Evolutionary conservation across 2,329 filamentous ascomycete species (phyloP), one percentile per base, ranked within the genome.

Genomic region (Ophiostoma novo-ulmi): DNA sequence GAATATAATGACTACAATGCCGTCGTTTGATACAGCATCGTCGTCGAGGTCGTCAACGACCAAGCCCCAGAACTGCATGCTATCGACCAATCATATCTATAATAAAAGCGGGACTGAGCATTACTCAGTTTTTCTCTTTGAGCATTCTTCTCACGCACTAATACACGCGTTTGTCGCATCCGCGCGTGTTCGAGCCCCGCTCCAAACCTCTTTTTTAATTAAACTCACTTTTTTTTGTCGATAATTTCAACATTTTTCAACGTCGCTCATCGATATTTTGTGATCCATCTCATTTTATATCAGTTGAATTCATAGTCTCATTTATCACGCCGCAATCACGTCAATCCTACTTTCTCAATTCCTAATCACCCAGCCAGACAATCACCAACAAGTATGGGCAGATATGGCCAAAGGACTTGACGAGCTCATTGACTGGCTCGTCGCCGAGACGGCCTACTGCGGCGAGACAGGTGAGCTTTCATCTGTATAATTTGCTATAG

Each of bases 401-500:
- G 36, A 14, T 13, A 80, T 80, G 79, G 77, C 77, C 65, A 78
- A 76, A 73, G 81, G 80, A 74, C 79, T 82, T 72, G 81, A 83
- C 75, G 80, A 80, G 75, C 76, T 83, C 75, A 78, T 83, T 69
- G 81, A 83, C 74, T 79, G 78, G 72, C 80, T 83, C 72, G 77
- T 83, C 70, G 78, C 77, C 1, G 80, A 83, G 76, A 81, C 82
- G 61, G 81, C 81, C 22, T 82, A 81, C 75, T 80, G 79, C 48
- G 81, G 81, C 44, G 77, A 80, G 70, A 77, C 77, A 73, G 81
- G 81, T 83, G 72, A 76, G 81, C 78, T 17, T 3, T n/a, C 13
- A 31, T 31, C 5, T 26, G 2, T 58, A 13, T 22, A 17, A n/a
- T 7, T 31, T 5, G 39, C 13, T 58, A 6, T 14, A 31, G 3